These are phyloP conservation scores for Echria macrotheca DNA, from an alignment of 495 filamentous ascomycete species.

Conservation along the genomic window DNA sequence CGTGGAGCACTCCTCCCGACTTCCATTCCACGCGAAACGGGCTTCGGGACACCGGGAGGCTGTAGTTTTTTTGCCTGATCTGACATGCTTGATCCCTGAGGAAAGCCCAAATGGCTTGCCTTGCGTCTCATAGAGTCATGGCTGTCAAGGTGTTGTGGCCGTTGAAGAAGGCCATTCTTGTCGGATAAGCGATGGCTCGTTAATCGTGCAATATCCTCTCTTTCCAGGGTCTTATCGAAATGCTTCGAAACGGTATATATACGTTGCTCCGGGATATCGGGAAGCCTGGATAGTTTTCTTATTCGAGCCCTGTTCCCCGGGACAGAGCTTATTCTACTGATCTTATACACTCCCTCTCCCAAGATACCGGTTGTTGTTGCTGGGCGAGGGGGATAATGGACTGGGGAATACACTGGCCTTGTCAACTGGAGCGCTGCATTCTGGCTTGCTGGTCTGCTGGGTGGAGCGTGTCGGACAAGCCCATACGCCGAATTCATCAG, in stretches of 20 bases:
- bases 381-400: too few relatives aligned
- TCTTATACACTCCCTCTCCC: constrained; percentile 25
- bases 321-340: constrained; percentile 20
- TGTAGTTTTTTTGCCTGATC: too few relatives aligned
- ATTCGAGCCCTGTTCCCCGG: constrained; percentile 5
- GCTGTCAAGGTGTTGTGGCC: too few relatives aligned
- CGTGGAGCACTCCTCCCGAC: too few relatives aligned
- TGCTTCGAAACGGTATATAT: constrained; percentile 13
- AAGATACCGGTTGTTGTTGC: constrained; percentile 18
- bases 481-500: neutral
- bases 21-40: too few relatives aligned
- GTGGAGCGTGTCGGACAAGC: too few relatives aligned
- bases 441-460: constrained; percentile 15
- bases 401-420: constrained; percentile 16
- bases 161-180: neutral
- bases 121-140: too few relatives aligned
- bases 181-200: neutral
- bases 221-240: constrained; percentile 15
- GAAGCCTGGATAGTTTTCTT: constrained; percentile 5
- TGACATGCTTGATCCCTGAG: too few relatives aligned
- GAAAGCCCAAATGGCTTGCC: too few relatives aligned
- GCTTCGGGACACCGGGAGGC: too few relatives aligned
- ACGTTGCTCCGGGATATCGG: neutral
- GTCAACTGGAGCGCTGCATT: constrained; percentile 2
- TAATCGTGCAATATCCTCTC: constrained; percentile 1